These are phyloP conservation scores for Collybiopsis confluens DNA, from an alignment of 768 basidiomycete genomes.

Conservation along the genomic window DNA sequence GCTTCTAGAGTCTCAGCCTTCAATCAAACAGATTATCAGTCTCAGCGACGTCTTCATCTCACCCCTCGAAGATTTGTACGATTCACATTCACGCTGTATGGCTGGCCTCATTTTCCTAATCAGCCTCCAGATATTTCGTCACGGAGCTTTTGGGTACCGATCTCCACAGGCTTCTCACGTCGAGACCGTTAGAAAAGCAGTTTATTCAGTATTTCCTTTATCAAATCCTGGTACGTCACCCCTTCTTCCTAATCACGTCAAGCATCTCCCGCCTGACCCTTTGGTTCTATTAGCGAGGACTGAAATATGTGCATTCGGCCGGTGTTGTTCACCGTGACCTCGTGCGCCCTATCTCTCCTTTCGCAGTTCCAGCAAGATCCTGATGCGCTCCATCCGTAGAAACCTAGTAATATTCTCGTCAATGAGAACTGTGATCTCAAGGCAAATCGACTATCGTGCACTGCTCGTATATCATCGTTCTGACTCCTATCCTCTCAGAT, in stretches of 20 bases:
- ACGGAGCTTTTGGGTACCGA: constrained; percentile 98
- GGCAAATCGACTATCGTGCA: constrained; percentile 44
- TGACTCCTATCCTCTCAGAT: constrained; percentile 47
- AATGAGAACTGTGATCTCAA: constrained; percentile 99
- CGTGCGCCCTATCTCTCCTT: constrained; percentile 39
- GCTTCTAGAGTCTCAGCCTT: constrained; percentile 1
- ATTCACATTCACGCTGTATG: not conserved
- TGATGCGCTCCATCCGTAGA: constrained; percentile 39
- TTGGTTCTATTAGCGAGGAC: constrained; percentile 62
- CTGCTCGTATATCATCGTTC: not conserved
- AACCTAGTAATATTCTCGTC: constrained; percentile 99
- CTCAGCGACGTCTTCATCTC: constrained; percentile 99
- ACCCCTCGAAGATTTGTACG: constrained; percentile 95
- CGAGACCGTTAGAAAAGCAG: constrained; percentile 96
- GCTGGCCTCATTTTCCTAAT: not conserved
- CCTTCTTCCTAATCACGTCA: constrained; percentile 1
- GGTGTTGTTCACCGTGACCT: constrained; percentile 98
- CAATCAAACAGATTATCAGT: constrained; percentile 79
- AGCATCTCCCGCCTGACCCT: not conserved
- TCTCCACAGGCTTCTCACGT: constrained; percentile 93
- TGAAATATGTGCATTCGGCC: constrained; percentile 99
- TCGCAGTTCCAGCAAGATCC: not conserved
- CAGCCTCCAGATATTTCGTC: constrained; percentile 81
- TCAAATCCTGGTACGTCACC: constrained; percentile 85
- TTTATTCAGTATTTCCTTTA: constrained; percentile 99